A percentile compares a stretch with the other conserved stretches of the same genome.
Evolutionary conservation across 2,329 filamentous ascomycete genomes (phyloP).

Genomic region (Ophiosphaerella korrae): DNA sequence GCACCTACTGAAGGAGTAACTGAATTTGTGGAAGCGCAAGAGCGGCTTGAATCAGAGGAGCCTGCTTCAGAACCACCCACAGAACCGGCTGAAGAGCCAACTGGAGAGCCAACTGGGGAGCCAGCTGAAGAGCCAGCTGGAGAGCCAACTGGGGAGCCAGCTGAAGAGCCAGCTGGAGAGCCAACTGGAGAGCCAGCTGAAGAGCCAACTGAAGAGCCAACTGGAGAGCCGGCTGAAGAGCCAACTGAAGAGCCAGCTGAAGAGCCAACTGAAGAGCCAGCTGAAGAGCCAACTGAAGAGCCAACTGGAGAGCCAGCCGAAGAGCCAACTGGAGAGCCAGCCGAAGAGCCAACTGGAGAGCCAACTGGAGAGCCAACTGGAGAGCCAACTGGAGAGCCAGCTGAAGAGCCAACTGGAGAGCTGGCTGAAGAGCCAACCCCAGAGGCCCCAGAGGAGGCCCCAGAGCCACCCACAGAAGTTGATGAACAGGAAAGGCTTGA

Average conservation of each 20-base stretch:
- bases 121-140: neutral
- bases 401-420: too few species aligned
- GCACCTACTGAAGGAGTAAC: conserved; percentile 8
- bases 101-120: too few species aligned
- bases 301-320: neutral
- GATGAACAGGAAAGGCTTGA: conserved; percentile 1
- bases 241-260: too few species aligned
- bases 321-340: neutral
- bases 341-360: neutral
- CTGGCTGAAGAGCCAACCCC: too few species aligned
- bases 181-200: neutral
- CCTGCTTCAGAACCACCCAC: neutral
- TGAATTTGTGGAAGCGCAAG: neutral
- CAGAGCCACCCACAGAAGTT: neutral
- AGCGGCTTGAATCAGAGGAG: neutral
- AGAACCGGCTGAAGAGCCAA: neutral
- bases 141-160: neutral
- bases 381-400: neutral
- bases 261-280: neutral
- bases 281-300: neutral
- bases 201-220: too few species aligned
- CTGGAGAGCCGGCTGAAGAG: neutral
- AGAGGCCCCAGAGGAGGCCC: neutral
- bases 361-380: neutral
- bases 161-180: neutral